Percentiles rank a stretch among this genome's conserved stretches.
Conservation (phyloP, 2,329 filamentous ascomycete species). For the Aspergillus chevalieri region DNA sequence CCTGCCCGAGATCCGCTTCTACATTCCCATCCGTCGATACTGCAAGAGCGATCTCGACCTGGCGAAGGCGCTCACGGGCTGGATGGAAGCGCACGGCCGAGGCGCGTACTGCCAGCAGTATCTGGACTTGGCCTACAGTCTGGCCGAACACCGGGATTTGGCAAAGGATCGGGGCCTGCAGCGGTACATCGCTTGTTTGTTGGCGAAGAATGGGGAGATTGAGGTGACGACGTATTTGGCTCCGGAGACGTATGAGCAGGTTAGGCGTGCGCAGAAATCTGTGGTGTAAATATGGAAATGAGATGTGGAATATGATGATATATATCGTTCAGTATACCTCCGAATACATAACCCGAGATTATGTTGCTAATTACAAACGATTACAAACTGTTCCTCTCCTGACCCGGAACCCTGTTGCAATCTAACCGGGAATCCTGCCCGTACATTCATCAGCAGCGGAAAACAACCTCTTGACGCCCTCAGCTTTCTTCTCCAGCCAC, state of each 20-base stretch:
- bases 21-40: background rate
- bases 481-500: too few species aligned
- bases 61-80: background rate
- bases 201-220: constrained; percentile 2
- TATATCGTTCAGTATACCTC: too few species aligned
- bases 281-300: too few species aligned
- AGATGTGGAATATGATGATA: too few species aligned
- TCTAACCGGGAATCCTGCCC: too few species aligned
- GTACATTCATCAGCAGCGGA: too few species aligned
- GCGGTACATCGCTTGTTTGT: background rate
- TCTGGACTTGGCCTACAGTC: background rate
- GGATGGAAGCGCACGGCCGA: background rate
- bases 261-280: too few species aligned
- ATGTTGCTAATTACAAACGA: too few species aligned
- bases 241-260: background rate
- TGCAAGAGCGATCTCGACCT: constrained; percentile 1
- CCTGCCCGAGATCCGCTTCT: background rate
- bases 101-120: background rate
- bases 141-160: background rate
- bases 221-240: background rate
- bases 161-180: background rate
- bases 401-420: too few species aligned
- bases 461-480: too few species aligned
- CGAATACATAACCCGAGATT: too few species aligned
- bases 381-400: too few species aligned